Percentiles rank a stretch among this genome's conserved stretches.
These are phyloP conservation scores for Arthroderma uncinatum DNA, from an alignment of 2,329 filamentous ascomycete species.

Conservation along the genomic window DNA sequence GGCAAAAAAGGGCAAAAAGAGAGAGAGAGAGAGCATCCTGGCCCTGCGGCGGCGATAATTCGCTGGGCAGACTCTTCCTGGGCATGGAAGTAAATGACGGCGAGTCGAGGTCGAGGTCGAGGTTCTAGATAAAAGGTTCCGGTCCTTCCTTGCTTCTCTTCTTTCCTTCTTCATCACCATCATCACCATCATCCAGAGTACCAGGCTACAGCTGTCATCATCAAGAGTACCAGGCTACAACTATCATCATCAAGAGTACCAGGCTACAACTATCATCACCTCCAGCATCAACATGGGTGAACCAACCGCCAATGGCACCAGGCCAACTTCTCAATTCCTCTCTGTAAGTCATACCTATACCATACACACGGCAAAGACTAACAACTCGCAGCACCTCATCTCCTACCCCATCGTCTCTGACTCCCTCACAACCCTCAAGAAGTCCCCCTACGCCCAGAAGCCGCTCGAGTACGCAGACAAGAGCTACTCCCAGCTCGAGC, in stretches of 20 bases:
- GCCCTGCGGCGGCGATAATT: not conserved
- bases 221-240: no score
- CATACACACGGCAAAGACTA: not conserved
- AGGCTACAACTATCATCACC: not conserved
- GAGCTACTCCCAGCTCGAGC: conserved; percentile 65
- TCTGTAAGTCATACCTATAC: conserved; percentile 28
- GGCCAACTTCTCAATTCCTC: conserved; percentile 39
- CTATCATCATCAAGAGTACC: no score
- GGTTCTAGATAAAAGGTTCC: not conserved
- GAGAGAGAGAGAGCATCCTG: not conserved
- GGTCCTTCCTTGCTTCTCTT: not conserved
- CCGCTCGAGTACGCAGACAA: conserved; percentile 65
- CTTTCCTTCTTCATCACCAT: not conserved
- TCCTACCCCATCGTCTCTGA: conserved; percentile 78
- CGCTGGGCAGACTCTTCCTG: not conserved
- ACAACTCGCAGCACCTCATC: conserved; percentile 56
- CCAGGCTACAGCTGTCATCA: no score
- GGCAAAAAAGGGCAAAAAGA: not conserved
- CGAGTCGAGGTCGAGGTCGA: not conserved
- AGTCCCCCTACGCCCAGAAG: conserved; percentile 71
- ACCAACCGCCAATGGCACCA: conserved; percentile 40
- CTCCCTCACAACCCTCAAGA: conserved; percentile 64
- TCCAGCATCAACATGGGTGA: conserved; percentile 34
- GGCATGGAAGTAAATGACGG: not conserved
- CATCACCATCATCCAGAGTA: no score